Conservation (phyloP, 805 yeast species). For the Candida pseudofarinosa region DNA sequence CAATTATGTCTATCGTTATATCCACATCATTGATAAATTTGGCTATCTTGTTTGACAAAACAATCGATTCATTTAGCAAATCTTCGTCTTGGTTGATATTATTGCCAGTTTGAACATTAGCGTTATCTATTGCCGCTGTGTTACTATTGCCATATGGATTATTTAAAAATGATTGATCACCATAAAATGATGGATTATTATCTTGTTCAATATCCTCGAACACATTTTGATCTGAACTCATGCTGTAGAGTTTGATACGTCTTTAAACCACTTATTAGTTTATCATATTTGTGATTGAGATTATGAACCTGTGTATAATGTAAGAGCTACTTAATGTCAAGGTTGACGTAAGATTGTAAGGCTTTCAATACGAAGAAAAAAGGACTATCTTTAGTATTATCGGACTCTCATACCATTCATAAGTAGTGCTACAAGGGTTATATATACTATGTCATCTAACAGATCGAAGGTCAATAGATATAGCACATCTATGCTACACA, state of each 20-base stretch:
- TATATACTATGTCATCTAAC: too few relatives aligned
- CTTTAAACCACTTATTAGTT: not conserved
- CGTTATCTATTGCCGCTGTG: constrained; percentile 1
- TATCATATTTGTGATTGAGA: not conserved
- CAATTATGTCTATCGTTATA: constrained; percentile 26
- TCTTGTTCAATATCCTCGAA: constrained; percentile 43
- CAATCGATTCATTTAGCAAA: constrained; percentile 25
- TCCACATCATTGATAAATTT: constrained; percentile 23
- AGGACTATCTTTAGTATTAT: too few relatives aligned
- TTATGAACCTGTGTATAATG: not conserved
- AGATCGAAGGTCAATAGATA: too few relatives aligned
- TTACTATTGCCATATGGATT: constrained; percentile 20
- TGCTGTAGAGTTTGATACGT: constrained; percentile 1
- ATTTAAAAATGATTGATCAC: constrained; percentile 25
- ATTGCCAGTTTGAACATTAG: not conserved
- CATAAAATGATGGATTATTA: constrained; percentile 42
- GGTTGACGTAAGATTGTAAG: too few relatives aligned
- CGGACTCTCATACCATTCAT: too few relatives aligned
- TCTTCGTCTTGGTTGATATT: not conserved
- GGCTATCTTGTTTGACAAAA: constrained; percentile 27
- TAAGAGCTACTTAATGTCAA: too few relatives aligned
- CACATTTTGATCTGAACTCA: constrained; percentile 11
- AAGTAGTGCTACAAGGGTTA: too few relatives aligned
- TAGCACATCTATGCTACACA: too few relatives aligned
- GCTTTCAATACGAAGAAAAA: too few relatives aligned